Base-by-base conservation (phyloP, 176 grass and related monocot species). In the Cocos nucifera region DNA sequence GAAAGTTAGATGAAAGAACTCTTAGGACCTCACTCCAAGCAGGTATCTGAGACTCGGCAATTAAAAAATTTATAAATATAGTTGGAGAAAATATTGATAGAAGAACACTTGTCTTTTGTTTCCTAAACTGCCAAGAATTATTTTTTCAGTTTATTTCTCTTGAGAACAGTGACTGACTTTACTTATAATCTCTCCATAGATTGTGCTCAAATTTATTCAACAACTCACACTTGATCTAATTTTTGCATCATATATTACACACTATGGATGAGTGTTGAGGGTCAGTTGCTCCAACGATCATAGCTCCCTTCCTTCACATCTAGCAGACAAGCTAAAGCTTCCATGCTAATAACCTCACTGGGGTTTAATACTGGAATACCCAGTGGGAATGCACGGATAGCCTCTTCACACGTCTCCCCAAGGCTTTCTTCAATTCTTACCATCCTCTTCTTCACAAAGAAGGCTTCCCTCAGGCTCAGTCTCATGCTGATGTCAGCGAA, bases 301-400 rank as follows among this genome's bases (percentile, higher is more conserved):
- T 23, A n/a, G 88, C 71, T 32, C 80, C 80, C 26, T 74, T 82
- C 59, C 32, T 50, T 86, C 23, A 72, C 39, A 72, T 75, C 61
- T 18, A 85, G 69, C 65, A 90, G 69, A 56, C 85, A 87, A 6
- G 72, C 72, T 16, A 90, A 58, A 15, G 78, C 77, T 55, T 87
- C 78, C 28, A 82, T 65, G 0, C 78, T 82, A 44, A 96, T 66
- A 20, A 88, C 54, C 59, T 96, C 91, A 51, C 83, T 83, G 44
- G 86, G 91, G 50, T 87, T 73, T 51, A 90, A 66, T 22, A 88
- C 69, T 5, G 80, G 80, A 65, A 96, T 90, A 66, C 86, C 91
- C 3, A 83, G 86, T 62, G 91, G 91, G 54, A 90, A 90, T 3
- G 86, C 83, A 57, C 78, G 85, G 17, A 96, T 77, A 54, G 90